Conservation (phyloP, 345 rosid genomes). For the Citrus glauca region DNA sequence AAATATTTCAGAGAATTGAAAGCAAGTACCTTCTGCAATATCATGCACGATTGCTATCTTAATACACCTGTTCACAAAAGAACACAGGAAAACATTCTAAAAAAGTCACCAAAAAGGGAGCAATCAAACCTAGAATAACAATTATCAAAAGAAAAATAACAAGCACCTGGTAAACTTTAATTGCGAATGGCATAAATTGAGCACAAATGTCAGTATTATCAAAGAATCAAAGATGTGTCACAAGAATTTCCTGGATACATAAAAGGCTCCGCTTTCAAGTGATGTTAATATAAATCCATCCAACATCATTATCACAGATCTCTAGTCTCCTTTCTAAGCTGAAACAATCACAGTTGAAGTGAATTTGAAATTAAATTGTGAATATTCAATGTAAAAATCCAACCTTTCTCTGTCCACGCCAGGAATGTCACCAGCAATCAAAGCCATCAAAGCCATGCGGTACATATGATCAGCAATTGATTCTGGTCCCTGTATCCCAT, state of each 20-base stretch:
- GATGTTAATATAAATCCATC: not conserved
- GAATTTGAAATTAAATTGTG: not conserved
- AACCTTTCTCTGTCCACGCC: constrained; percentile 81
- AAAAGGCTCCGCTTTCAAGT: not conserved
- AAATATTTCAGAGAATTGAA: not conserved
- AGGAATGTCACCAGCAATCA: constrained; percentile 69
- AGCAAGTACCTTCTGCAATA: constrained; percentile 85
- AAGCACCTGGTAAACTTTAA: not conserved
- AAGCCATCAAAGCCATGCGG: constrained; percentile 89
- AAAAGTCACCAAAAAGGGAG: not conserved
- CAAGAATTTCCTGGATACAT: not conserved
- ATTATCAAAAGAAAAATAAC: not conserved
- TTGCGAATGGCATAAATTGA: not conserved
- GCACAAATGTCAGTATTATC: not conserved
- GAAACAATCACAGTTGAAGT: not conserved
- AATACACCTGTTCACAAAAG: constrained; percentile 62
- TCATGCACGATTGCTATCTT: constrained; percentile 98
- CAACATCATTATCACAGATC: not conserved
- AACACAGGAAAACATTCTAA: constrained; percentile 10
- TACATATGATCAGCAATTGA: constrained; percentile 97
- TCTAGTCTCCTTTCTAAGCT: not conserved
- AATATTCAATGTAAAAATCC: not conserved
- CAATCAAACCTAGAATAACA: not conserved
- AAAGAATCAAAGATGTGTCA: not conserved
- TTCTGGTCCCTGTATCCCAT: constrained; percentile 77